phyloP scores from a whole-genome alignment of 305 asterid species.

The Fraxinus velutina region DNA sequence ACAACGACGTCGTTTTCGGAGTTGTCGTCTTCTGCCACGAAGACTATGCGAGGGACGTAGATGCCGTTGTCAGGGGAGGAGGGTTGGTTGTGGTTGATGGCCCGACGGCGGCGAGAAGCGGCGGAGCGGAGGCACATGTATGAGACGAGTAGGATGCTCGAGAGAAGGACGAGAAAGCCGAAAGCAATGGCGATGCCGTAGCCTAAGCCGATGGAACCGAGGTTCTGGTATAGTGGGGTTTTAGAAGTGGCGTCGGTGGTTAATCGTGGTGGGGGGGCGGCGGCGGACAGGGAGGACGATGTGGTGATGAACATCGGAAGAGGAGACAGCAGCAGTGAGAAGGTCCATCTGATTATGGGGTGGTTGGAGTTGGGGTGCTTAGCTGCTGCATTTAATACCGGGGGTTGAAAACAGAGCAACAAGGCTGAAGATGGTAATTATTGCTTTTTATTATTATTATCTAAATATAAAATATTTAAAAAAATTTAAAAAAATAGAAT shows the following conservation, averaged over 20 bases:
- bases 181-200: conserved; percentile 73
- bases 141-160: conserved; percentile 60
- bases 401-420: conserved; percentile 39
- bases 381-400: conserved; percentile 62
- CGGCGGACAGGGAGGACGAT: conserved; percentile 25
- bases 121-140: conserved; percentile 81
- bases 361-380: conserved; percentile 24
- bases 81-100: conserved; percentile 9
- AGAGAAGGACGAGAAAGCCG: conserved; percentile 80
- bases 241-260: conserved; percentile 26
- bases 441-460: not conserved
- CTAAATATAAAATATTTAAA: not conserved
- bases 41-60: conserved; percentile 69
- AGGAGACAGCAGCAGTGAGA: conserved; percentile 21
- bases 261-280: conserved; percentile 34
- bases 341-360: conserved; percentile 49
- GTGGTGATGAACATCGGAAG: conserved; percentile 57
- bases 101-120: conserved; percentile 51
- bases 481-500: no score
- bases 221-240: conserved; percentile 25
- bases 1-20: conserved; percentile 42
- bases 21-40: conserved; percentile 67
- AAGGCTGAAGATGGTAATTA: not conserved
- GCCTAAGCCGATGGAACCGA: conserved; percentile 61
- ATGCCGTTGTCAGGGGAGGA: conserved; percentile 39